A percentile compares a stretch with the other conserved stretches of the same genome.
Conservation (phyloP, 257 asterid genomes). For the Solanum rostratum region DNA sequence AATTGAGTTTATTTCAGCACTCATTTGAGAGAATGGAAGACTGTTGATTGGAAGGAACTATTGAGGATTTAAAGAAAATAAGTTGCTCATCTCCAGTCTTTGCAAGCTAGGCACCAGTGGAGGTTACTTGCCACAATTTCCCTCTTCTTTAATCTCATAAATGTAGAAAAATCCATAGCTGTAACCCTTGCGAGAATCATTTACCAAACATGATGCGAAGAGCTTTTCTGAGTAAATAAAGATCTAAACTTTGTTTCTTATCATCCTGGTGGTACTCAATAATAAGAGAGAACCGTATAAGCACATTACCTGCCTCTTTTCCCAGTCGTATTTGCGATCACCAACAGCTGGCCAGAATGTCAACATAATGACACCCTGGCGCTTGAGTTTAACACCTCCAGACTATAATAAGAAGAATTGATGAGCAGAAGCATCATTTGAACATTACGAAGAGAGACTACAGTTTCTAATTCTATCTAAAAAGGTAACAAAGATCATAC, state of each 20-base stretch:
- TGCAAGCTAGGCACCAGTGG: not conserved
- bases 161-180: not conserved
- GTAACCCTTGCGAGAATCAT: not conserved
- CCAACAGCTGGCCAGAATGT: conserved; percentile 77
- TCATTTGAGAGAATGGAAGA: not conserved
- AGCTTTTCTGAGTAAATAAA: not conserved
- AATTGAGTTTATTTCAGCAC: not conserved
- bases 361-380: conserved; percentile 62
- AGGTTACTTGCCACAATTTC: not conserved
- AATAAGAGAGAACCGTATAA: not conserved
- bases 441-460: not conserved
- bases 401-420: conserved; percentile 26
- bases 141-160: not conserved
- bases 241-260: not conserved
- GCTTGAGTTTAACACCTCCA: conserved; percentile 58
- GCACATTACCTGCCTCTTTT: conserved; percentile 62
- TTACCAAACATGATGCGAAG: not conserved
- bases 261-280: not conserved
- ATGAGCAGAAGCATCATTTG: not conserved
- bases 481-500: conserved; percentile 25
- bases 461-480: not conserved
- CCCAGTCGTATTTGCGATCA: conserved; percentile 89
- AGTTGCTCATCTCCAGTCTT: not conserved
- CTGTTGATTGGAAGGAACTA: not conserved
- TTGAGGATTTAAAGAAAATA: not conserved